Conservation (phyloP, 225 moss, liverwort and hornwort species). For the Thuidium tamariscinum region DNA sequence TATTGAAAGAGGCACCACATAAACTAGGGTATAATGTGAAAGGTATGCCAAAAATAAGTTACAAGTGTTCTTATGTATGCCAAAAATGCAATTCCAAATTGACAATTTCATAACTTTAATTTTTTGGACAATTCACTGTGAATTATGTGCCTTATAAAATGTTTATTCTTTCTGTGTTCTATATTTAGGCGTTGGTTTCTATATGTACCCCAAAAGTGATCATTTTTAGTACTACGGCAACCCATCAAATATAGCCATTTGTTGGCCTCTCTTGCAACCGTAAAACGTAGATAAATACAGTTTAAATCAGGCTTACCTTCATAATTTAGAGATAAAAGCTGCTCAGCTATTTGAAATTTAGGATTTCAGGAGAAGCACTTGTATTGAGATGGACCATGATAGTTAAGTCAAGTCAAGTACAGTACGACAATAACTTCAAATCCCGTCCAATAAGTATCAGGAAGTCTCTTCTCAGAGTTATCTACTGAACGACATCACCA, state of each 20-base stretch:
- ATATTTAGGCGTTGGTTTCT: background rate
- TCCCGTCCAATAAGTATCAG: no score
- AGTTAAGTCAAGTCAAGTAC: no score
- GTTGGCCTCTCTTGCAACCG: background rate
- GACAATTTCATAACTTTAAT: no score
- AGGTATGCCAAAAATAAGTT: background rate
- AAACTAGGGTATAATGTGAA: fast-evolving
- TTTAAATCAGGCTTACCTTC: background rate
- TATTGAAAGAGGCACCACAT: background rate
- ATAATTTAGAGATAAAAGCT: background rate
- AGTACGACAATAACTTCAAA: no score
- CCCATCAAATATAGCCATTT: background rate
- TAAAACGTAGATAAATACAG: background rate
- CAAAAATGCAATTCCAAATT: background rate
- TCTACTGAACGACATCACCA: background rate
- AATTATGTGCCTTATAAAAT: no score
- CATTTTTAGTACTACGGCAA: background rate
- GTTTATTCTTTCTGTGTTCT: no score
- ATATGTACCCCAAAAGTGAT: background rate
- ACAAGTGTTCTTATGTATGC: no score
- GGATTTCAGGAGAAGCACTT: background rate
- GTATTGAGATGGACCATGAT: background rate
- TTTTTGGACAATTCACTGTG: no score
- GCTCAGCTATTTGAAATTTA: background rate
- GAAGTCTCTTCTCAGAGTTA: background rate